Evolutionary conservation across 2,329 filamentous ascomycete species (phyloP).

Genomic region (Calonectria pseudoreteaudii): DNA sequence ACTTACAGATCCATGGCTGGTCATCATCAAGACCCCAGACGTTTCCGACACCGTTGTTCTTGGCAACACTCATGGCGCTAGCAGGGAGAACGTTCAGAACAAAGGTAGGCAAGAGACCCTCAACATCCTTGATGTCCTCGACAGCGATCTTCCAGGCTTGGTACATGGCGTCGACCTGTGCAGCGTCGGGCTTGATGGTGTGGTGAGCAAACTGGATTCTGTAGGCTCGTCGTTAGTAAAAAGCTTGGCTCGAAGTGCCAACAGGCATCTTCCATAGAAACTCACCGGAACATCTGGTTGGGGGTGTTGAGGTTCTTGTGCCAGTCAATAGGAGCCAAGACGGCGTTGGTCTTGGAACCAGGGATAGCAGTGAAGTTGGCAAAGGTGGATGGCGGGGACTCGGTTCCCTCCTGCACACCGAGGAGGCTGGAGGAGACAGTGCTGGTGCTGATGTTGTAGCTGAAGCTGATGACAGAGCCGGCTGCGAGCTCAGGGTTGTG

Average conservation of each 20-base stretch:
- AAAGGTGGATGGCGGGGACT: slow-evolving; percentile 22
- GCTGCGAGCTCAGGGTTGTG: slow-evolving; percentile 44
- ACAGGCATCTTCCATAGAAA: too few relatives aligned
- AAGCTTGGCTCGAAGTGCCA: too few relatives aligned
- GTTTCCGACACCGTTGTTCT: slow-evolving; percentile 26
- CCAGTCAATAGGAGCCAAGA: slow-evolving; percentile 44
- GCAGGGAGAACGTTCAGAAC: slow-evolving; percentile 15
- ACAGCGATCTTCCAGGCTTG: slow-evolving; percentile 50
- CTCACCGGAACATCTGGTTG: slow-evolving; percentile 50
- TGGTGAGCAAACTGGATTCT: slow-evolving; percentile 47
- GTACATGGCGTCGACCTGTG: slow-evolving; percentile 47
- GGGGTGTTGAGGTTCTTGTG: slow-evolving; percentile 45
- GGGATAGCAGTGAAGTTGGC: slow-evolving; percentile 20
- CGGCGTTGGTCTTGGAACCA: slow-evolving; percentile 35
- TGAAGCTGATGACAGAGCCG: slow-evolving; percentile 48
- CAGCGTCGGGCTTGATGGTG: slow-evolving; percentile 50
- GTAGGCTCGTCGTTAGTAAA: not conserved
- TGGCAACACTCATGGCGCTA: slow-evolving; percentile 2
- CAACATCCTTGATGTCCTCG: slow-evolving; percentile 31
- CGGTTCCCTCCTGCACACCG: slow-evolving; percentile 47
- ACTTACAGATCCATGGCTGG: slow-evolving; percentile 18
- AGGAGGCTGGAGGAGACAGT: slow-evolving; percentile 37
- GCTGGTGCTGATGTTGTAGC: slow-evolving; percentile 43
- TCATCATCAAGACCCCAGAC: slow-evolving; percentile 19
- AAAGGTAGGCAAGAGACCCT: slow-evolving; percentile 19